Evolutionary conservation across 2,329 filamentous ascomycete genomes (phyloP).

Genomic region (Albophoma yamanashiensis): DNA sequence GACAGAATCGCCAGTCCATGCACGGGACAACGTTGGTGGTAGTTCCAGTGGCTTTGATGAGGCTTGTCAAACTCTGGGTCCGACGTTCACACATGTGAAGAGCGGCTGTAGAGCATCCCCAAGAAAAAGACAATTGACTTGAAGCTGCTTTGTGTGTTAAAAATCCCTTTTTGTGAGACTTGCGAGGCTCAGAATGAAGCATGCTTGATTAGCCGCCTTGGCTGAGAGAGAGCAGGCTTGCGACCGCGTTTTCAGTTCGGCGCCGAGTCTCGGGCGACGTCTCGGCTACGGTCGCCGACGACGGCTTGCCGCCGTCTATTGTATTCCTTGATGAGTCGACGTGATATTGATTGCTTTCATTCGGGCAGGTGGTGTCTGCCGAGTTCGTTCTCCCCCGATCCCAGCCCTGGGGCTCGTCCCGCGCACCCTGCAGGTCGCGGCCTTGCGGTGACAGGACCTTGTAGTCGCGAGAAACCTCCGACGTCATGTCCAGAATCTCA

Average conservation of each 20-base stretch:
- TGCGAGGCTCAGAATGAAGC: background rate
- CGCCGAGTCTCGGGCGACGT: conserved; percentile 12
- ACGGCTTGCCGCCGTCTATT: background rate
- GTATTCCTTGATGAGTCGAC: background rate
- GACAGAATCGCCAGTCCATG: background rate
- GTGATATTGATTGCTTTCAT: background rate
- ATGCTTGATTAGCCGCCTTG: conserved; percentile 15
- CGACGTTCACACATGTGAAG: no score
- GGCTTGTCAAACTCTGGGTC: no score
- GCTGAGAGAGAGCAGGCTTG: conserved; percentile 22
- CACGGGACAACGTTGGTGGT: background rate
- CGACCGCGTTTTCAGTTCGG: conserved; percentile 23
- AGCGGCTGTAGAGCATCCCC: no score
- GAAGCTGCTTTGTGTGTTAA: conserved; percentile 16
- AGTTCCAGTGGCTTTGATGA: background rate
- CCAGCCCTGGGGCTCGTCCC: background rate
- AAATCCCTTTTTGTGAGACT: background rate
- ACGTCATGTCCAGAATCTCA: conserved; percentile 25
- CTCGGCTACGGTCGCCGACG: conserved; percentile 1
- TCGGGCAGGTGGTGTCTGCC: background rate
- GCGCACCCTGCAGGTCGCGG: background rate
- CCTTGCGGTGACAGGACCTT: conserved; percentile 5
- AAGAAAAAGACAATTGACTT: conserved; percentile 1
- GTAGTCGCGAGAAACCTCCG: conserved; percentile 25
- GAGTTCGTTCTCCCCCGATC: background rate